Evolutionary conservation across 2,329 filamentous ascomycete genomes (phyloP), one percentile per base, ranked within the genome.

Genomic region (Sporothrix curviconia): DNA sequence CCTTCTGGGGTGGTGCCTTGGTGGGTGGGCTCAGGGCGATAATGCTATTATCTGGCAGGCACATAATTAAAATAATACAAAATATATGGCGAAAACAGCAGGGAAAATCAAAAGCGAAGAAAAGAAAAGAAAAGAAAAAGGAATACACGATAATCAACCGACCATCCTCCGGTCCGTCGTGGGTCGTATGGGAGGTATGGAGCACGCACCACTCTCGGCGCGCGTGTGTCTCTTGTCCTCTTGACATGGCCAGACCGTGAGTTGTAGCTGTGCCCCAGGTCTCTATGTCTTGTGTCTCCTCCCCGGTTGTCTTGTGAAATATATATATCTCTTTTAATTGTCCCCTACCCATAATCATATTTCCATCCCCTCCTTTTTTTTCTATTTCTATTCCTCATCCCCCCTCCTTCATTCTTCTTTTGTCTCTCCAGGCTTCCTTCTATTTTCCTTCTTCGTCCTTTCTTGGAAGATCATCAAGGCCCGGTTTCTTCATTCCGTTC

Each of bases 351-450:
- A 39, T 40, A 25, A 28, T 40, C 42, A 40, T 24, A 7, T 17
- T 34, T 36, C 47, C 36, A 32, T 15, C 30, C 19, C 43, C 17
- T n/a, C n/a, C n/a, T n/a, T n/a, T 30, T 51, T 55, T 42, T 50
- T 58, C 46, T 34, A 36, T 55, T 58, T 50, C 50, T 50, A 32
- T 34, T 50, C 44, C 54, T 50, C 44, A 19, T 42, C 36, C 44
- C 44, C 54, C 43, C 14, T 47, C 17, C 15, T 32, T 44, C n/a
- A n/a, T n/a, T n/a, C n/a, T n/a, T n/a, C n/a, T 37, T 49, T 42
- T 44, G 46, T 28, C 43, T 54, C 42, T 37, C 28, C 24, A 55
- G 15, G 28, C 44, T 30, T 58, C 25, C 25, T 47, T 56, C 28
- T 56, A 17, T 51, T 14, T 51, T 43, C 37, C 25, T 25, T 34